Evolutionary conservation across 2,329 filamentous ascomycete species (phyloP).

Genomic region (Stylonectria norvegica): DNA sequence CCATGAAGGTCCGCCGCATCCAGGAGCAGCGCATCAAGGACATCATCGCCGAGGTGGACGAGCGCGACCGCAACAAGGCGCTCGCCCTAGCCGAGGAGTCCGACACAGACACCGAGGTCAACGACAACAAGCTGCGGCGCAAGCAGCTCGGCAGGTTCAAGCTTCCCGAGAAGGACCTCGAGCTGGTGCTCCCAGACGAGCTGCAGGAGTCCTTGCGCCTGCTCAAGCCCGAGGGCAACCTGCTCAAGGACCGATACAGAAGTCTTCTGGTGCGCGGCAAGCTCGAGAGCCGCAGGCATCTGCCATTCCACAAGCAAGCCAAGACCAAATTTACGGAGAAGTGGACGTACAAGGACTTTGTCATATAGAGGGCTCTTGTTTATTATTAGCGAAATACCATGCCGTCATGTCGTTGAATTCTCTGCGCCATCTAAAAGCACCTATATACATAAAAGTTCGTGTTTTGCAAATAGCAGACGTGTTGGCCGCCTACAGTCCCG

Average conservation of each 20-base stretch:
- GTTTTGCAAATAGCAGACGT: too few relatives aligned
- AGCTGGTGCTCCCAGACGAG: conserved; percentile 80
- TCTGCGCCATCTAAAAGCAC: too few relatives aligned
- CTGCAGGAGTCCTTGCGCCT: conserved; percentile 75
- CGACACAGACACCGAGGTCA: conserved; percentile 53
- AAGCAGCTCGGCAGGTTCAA: conserved; percentile 70
- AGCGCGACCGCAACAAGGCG: conserved; percentile 51
- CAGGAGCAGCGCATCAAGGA: conserved; percentile 70
- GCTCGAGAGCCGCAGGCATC: conserved; percentile 75
- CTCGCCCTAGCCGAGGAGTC: conserved; percentile 40
- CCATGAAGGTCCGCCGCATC: conserved; percentile 68
- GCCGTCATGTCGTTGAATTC: not conserved
- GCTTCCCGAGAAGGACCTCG: conserved; percentile 73
- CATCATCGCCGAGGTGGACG: conserved; percentile 60
- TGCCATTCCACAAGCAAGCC: conserved; percentile 77
- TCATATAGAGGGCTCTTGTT: conserved; percentile 22
- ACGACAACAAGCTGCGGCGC: conserved; percentile 64
- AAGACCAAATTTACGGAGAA: conserved; percentile 86
- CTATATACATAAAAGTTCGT: too few relatives aligned
- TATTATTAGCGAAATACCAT: conserved; percentile 10
- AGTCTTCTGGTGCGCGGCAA: conserved; percentile 86
- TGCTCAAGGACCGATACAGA: conserved; percentile 87
- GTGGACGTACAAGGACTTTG: conserved; percentile 95
- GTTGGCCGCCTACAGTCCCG: too few relatives aligned
- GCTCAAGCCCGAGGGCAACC: conserved; percentile 91